Evolutionary conservation across 202 grass and related monocot genomes (phyloP).

Genomic region (Saccharum hybrid): DNA sequence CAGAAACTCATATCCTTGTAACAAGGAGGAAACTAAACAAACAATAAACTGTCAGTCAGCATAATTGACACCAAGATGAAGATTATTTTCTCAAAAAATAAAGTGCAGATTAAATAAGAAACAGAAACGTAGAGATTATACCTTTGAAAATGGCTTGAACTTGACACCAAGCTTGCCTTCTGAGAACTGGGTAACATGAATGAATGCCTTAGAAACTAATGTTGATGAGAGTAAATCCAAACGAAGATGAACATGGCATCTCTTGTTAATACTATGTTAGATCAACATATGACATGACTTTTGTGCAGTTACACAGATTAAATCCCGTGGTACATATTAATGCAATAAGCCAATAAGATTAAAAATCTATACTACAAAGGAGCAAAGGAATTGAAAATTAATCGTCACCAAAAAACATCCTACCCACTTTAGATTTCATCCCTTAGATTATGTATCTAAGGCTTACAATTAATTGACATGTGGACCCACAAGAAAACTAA

Average conservation of each 20-base stretch:
- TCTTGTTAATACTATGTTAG: conserved; percentile 3
- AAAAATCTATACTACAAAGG: not conserved
- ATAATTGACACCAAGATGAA: not conserved
- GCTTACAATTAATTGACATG: too few species aligned
- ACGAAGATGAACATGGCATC: not conserved
- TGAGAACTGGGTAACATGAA: conserved; percentile 71
- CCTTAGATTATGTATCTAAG: too few species aligned
- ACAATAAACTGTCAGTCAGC: conserved; percentile 19
- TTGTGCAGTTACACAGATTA: not conserved
- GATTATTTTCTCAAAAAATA: conserved; percentile 31
- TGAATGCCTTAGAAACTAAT: conserved; percentile 20
- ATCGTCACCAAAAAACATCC: too few species aligned
- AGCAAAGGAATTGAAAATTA: too few species aligned
- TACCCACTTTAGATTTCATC: too few species aligned
- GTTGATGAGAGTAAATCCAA: not conserved
- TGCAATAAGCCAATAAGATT: not conserved
- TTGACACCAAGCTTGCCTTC: conserved; percentile 90
- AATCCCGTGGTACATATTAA: not conserved
- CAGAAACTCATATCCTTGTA: conserved; percentile 99
- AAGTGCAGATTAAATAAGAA: conserved; percentile 17
- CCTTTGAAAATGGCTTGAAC: conserved; percentile 98
- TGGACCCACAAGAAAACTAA: too few species aligned
- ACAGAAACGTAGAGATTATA: conserved; percentile 38
- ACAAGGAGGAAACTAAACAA: conserved; percentile 93
- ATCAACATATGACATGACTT: not conserved